Evolutionary conservation across 2,329 filamentous ascomycete species (phyloP), one percentile per base, ranked within the genome.

Genomic region (Fusarium kyushuense): DNA sequence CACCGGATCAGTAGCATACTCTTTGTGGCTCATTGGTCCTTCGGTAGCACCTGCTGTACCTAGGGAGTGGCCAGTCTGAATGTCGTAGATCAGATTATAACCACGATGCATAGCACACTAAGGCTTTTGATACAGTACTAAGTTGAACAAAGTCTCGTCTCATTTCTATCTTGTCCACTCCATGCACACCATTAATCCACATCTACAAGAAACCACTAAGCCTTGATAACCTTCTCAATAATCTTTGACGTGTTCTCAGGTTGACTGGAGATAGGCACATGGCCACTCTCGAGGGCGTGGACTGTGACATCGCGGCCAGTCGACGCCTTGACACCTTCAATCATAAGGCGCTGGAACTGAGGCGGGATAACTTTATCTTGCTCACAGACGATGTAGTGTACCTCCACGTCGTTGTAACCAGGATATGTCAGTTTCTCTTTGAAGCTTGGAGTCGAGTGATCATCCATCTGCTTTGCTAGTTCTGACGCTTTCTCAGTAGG

Each of bases 351-450:
- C 3, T 68, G 65, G 10, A 47, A 56, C 6, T 36, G 27, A 2
- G 51, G 27, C 3, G 47, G 60, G 3, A 68, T 61, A 3, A 54
- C 32, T 14, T 30, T 25, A 6, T 68, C 65, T 32, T 65, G 36
- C 11, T 65, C 59, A 8, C 67, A 70, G 1, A 70, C 32, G 3
- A 70, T 54, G 5, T 69, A 69, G 13, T 69, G 51, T 6, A 67
- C 62, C 3, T 70, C 40, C 3, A 70, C 65, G 3, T 70, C 62
- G 6, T 69, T 63, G 2, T 70, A 70, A 0, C 67, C 67, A 30
- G 66, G 35, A 4, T 69, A 69, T 0, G 54, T 70, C 27, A 70
- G 14, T 17, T 58, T 58, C 2, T 70, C 66, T 10, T 38, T 36
- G 17, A 70, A 69, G 32, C 66, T 70, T 4, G 51, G 12, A 0